Evolutionary conservation across 495 filamentous ascomycete genomes (phyloP).

Genomic region (Neurospora sp.): DNA sequence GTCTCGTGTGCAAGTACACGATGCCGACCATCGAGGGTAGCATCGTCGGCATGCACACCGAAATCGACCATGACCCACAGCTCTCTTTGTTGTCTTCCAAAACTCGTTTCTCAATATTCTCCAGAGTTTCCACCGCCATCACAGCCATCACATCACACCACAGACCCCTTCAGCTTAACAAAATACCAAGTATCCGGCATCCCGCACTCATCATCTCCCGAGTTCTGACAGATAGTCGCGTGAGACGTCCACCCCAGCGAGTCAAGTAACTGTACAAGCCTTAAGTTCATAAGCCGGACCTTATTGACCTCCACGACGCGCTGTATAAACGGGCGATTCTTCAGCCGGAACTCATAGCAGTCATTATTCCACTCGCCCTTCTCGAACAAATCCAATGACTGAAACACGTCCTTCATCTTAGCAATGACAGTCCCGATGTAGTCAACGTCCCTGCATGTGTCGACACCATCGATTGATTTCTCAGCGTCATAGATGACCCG

Average conservation of each 20-base stretch:
- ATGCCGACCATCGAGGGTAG: neutral
- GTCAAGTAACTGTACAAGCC: slow-evolving; percentile 9
- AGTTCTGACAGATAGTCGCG: slow-evolving; percentile 6
- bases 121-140: neutral
- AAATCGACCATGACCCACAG: neutral
- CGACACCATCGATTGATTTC: neutral
- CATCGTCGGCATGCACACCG: neutral
- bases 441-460: neutral
- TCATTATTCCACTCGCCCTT: slow-evolving; percentile 8
- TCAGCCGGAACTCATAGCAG: slow-evolving; percentile 11
- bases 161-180: neutral
- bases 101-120: too few relatives aligned
- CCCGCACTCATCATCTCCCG: slow-evolving; percentile 6
- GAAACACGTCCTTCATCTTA: slow-evolving; percentile 1
- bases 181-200: slow-evolving; percentile 14
- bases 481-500: slow-evolving; percentile 8
- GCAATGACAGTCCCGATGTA: slow-evolving; percentile 4
- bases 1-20: neutral
- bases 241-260: slow-evolving; percentile 7
- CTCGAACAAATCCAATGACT: slow-evolving; percentile 2
- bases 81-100: neutral
- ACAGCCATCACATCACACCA: neutral
- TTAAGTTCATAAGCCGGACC: slow-evolving; percentile 6
- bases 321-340: slow-evolving; percentile 7
- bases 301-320: slow-evolving; percentile 2